Base-by-base conservation (phyloP, 495 filamentous ascomycete species). In the Aspergillus bertholletiae region DNA sequence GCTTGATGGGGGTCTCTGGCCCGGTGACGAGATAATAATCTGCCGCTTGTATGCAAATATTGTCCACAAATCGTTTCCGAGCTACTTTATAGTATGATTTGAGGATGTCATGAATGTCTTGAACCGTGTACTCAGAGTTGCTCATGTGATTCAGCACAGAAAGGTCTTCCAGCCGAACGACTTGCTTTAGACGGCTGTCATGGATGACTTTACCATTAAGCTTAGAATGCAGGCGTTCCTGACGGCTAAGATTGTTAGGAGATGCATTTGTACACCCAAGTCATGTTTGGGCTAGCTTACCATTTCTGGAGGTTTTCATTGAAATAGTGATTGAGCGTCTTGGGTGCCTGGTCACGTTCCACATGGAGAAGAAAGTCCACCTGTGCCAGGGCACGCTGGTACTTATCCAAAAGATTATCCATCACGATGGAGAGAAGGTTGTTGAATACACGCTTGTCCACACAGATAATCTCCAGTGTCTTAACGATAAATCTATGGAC, bases 61-160 rank as follows among this genome's bases (percentile, higher is more conserved):
- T 73, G 50, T 87, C 84, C 8, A 84, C 71, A 46, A 87, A 85
- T 1, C 78, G 69, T 51, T 79, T 80, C 18, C 58, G 66, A 0
- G 81, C 74, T 0, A 87, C 80, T 40, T 80, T 78, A 68, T 88
- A 87, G 61, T 88, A 88, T 2, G 76, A 67, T 43, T 76, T 50
- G 1, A 87, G 64, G 15, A 79, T 76, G 53, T 87, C 80, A 44
- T 86, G 81, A 7, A 88, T 74, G 0, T 82, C 74, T 43, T 77
- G 66, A 7, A 74, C 57, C 3, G 69, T 69, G n/a, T 80, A 68
- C 0, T 79, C 65, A 0, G 53, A 49, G 51, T 84, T 87, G 54
- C 63, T 72, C 62, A 76, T 77, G 23, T 63, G 30, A 5, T 60
- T 5, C 1, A 41, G 41, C 12, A 46, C 7, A n/a, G 1, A 28